Evolutionary conservation across 345 rosid species (phyloP).

Genomic region (Euphorbia pulcherrima): DNA sequence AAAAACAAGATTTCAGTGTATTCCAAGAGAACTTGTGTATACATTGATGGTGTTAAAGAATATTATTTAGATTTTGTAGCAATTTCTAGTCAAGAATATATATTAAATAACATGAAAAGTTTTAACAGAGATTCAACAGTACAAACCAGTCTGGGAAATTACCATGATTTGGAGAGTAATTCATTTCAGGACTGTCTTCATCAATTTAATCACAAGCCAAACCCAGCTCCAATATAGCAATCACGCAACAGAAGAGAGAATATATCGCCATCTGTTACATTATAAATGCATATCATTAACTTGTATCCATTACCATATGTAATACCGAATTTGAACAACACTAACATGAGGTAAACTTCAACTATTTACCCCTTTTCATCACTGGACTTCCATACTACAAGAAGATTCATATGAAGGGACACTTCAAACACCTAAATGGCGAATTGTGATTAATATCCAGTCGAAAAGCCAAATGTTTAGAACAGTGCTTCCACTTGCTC

Average conservation of each 20-base stretch:
- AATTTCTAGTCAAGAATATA: not conserved
- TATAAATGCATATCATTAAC: not conserved
- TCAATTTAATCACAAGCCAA: not conserved
- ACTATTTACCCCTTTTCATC: slow-evolving; percentile 2
- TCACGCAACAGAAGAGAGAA: not conserved
- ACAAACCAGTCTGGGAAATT: not conserved
- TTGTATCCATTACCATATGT: not conserved
- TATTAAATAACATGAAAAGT: not conserved
- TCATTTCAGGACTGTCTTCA: not conserved
- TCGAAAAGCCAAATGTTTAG: not conserved
- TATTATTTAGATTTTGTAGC: not conserved
- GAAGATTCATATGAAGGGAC: not conserved
- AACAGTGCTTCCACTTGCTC: not conserved
- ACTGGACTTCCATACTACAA: not conserved
- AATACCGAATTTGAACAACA: not conserved
- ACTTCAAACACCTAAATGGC: not conserved
- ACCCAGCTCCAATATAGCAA: not conserved
- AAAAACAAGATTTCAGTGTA: not conserved
- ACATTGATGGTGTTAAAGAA: not conserved
- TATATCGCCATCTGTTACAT: not conserved
- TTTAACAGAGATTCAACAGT: not conserved
- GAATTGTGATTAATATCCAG: not conserved
- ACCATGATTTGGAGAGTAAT: not conserved
- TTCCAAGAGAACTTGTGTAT: not conserved
- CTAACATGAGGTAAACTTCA: not conserved